Evolutionary conservation across 2,329 filamentous ascomycete genomes (phyloP).

Genomic region (Colletotrichum viniferum): DNA sequence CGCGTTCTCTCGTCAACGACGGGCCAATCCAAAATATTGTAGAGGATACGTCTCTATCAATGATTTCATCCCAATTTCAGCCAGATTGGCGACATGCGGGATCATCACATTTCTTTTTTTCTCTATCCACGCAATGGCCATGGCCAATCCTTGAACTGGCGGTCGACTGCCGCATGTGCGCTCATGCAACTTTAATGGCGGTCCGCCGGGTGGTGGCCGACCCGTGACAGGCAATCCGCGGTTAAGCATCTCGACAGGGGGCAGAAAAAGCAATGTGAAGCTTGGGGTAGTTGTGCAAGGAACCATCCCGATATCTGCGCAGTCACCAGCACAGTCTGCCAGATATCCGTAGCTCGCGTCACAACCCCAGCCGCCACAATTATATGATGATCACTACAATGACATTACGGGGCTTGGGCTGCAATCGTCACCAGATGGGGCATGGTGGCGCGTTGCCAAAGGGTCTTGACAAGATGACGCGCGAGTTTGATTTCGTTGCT

Average conservation of each 20-base stretch:
- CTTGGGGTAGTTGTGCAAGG: not conserved
- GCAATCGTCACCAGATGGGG: not conserved
- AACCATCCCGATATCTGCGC: not conserved
- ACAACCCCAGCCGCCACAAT: not conserved
- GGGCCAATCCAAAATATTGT: not conserved
- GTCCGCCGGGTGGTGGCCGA: not conserved
- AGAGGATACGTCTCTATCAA: not conserved
- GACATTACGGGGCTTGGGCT: not conserved
- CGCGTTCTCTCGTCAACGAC: not conserved
- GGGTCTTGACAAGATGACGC: not conserved
- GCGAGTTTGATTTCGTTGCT: not conserved
- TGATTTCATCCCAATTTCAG: not conserved
- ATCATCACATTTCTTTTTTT: not conserved
- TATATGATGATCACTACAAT: not conserved
- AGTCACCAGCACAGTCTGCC: not conserved
- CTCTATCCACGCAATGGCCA: not conserved
- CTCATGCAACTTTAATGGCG: conserved; percentile 13
- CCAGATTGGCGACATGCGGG: not conserved
- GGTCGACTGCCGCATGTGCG: not conserved
- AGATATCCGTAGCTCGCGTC: not conserved
- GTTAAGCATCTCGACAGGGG: not conserved
- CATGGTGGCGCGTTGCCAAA: not conserved
- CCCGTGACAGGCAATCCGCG: not conserved
- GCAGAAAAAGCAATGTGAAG: conserved; percentile 10
- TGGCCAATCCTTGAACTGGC: not conserved